These are phyloP conservation scores for Murraya paniculata DNA, from an alignment of 345 rosid genomes.

Conservation along the genomic window DNA sequence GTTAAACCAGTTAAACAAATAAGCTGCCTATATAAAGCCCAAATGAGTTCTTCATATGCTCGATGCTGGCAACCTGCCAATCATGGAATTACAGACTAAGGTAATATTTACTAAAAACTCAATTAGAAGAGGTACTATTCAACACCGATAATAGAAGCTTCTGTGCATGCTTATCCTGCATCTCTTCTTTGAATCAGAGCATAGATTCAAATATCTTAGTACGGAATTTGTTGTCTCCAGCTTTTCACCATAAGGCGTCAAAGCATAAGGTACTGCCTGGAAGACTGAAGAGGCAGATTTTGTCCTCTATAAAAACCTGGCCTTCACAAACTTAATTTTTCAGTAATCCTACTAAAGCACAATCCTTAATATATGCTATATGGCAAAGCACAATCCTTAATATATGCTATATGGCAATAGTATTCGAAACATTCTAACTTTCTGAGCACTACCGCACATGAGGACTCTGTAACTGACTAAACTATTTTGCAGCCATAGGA, in stretches of 20 bases:
- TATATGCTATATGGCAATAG: neutral
- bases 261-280: neutral
- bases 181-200: neutral
- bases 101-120: neutral
- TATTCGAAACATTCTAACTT: neutral
- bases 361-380: no score
- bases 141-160: neutral
- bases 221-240: neutral
- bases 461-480: neutral
- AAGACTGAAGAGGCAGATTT: neutral
- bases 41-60: neutral
- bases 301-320: neutral
- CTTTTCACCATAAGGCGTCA: neutral
- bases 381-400: no score
- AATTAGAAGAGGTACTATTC: neutral
- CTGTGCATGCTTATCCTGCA: neutral
- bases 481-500: neutral
- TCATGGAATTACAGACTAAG: neutral
- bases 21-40: neutral
- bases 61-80: neutral
- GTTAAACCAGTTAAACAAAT: neutral
- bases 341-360: neutral
- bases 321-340: neutral
- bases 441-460: neutral
- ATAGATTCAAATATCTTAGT: neutral